Conservation (phyloP, 257 asterid genomes). For the Solanum corneliomulleri region DNA sequence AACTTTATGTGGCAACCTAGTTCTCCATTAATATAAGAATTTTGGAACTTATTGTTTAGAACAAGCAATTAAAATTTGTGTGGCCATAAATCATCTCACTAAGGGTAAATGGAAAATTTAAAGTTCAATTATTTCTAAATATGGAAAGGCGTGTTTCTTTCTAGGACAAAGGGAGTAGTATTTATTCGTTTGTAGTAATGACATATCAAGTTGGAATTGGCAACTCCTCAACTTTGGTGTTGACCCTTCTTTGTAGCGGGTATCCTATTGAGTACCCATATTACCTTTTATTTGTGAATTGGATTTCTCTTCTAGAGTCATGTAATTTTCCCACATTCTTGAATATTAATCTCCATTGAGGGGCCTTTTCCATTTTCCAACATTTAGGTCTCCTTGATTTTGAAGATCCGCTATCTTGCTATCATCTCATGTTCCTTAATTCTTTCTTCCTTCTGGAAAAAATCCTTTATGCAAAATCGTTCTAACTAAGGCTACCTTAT, state of each 20-base stretch:
- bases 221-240: background rate
- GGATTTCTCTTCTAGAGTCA: background rate
- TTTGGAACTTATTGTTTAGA: background rate
- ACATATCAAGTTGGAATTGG: background rate
- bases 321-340: background rate
- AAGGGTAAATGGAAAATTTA: background rate
- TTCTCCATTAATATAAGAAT: background rate
- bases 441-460: background rate
- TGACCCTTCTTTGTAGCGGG: background rate
- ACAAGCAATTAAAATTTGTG: background rate
- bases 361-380: background rate
- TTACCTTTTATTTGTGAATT: background rate
- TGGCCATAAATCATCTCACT: background rate
- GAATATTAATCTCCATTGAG: background rate
- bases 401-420: background rate
- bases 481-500: background rate
- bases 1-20: background rate
- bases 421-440: background rate
- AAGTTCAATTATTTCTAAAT: background rate
- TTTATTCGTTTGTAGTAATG: background rate
- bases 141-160: background rate
- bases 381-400: background rate
- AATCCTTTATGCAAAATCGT: background rate
- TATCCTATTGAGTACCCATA: background rate
- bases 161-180: background rate